Percentiles rank a stretch among this genome's conserved stretches.
Evolutionary conservation across 371 early-diverging fungal genomes (phyloP).

Genomic region (Lichtheimia ramosa): DNA sequence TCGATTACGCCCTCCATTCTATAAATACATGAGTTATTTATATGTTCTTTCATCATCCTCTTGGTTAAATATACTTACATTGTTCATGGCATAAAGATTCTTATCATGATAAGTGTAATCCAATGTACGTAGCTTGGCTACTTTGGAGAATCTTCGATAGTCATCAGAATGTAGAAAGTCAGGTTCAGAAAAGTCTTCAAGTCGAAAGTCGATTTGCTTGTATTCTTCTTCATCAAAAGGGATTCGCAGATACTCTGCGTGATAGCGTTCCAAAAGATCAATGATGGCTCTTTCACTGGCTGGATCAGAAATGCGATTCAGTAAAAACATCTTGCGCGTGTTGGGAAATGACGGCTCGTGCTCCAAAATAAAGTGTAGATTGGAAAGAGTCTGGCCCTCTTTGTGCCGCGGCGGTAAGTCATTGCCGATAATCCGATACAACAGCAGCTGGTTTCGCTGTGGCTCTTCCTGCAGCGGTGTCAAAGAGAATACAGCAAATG

Average conservation of each 20-base stretch:
- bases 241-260: conserved; percentile 60
- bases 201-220: conserved; percentile 57
- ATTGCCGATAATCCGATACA: conserved; percentile 74
- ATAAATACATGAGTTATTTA: conserved; percentile 1
- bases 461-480: conserved; percentile 1
- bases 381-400: conserved; percentile 66
- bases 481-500: conserved; percentile 3
- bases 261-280: conserved; percentile 50
- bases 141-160: conserved; percentile 60
- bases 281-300: conserved; percentile 61
- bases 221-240: conserved; percentile 65
- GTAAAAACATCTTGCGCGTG: conserved; percentile 63
- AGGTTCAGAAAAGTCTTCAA: conserved; percentile 67
- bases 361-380: conserved; percentile 66
- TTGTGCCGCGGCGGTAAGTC: conserved; percentile 74
- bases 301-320: conserved; percentile 68
- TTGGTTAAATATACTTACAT: conserved; percentile 54
- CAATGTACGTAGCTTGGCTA: conserved; percentile 58
- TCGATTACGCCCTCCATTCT: conserved; percentile 73
- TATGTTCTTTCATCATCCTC: background rate
- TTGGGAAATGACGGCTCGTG: conserved; percentile 65
- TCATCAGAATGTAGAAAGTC: conserved; percentile 70
- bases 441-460: conserved; percentile 51
- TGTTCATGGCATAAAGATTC: conserved; percentile 76
- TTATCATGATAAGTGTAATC: conserved; percentile 73